phyloP scores from a whole-genome alignment of 2,329 filamentous ascomycete genomes.

The Arthrobotrys entomopaga region DNA sequence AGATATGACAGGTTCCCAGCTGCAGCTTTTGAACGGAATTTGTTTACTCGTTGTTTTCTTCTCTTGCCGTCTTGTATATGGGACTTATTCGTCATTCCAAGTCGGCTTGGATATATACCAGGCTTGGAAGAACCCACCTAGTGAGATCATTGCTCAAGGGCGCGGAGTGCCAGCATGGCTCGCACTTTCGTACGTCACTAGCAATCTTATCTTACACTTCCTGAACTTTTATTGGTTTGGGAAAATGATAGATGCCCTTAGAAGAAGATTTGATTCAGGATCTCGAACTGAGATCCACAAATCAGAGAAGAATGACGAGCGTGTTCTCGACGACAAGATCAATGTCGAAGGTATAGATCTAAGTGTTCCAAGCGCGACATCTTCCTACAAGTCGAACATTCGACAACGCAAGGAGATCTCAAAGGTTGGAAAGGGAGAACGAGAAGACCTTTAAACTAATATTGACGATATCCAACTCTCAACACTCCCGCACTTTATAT shows the following conservation, averaged over 20 bases:
- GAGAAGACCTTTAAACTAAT: no score
- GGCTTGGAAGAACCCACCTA: slow-evolving; percentile 66
- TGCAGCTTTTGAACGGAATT: slow-evolving; percentile 82
- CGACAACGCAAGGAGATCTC: slow-evolving; percentile 31
- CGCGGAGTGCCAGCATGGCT: slow-evolving; percentile 76
- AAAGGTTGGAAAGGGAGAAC: background rate
- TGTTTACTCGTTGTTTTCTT: slow-evolving; percentile 79
- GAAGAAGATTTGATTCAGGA: slow-evolving; percentile 73
- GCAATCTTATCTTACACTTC: slow-evolving; percentile 77
- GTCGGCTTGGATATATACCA: slow-evolving; percentile 77
- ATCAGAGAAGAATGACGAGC: background rate
- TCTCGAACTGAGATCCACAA: slow-evolving; percentile 5
- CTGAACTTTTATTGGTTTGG: slow-evolving; percentile 87
- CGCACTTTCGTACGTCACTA: slow-evolving; percentile 72
- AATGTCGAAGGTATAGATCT: slow-evolving; percentile 37
- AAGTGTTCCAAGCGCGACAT: slow-evolving; percentile 12
- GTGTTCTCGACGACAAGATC: slow-evolving; percentile 11
- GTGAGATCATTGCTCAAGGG: slow-evolving; percentile 64
- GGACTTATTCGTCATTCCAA: slow-evolving; percentile 75
- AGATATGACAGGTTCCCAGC: slow-evolving; percentile 76
- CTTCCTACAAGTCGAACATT: background rate
- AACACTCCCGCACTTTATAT: no score
- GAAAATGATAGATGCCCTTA: slow-evolving; percentile 84
- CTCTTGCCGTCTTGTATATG: slow-evolving; percentile 79
- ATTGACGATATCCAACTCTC: no score